Evolutionary conservation across 805 yeast species (phyloP), one percentile per base, ranked within the genome.

Genomic region (Pichia thaimueangensis): DNA sequence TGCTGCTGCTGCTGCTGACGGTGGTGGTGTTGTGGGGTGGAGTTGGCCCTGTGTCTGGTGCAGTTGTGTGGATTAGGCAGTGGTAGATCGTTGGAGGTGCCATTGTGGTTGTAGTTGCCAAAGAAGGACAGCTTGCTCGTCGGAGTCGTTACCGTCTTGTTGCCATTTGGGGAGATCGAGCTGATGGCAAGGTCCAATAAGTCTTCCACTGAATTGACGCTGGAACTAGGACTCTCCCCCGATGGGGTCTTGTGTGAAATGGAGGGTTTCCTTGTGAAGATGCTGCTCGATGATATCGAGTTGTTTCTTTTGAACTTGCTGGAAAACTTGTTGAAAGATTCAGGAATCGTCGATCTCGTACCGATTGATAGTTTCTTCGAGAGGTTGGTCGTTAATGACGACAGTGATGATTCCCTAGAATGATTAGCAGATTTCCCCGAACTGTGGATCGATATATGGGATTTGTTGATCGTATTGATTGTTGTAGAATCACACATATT

Each of bases 251-350:
- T 29, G 16, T 15, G 11, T n/a, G 39, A 28, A 16, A 34, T 25
- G 5, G 45, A 37, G 10, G 37, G 35, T 19, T 42, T 42, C 20
- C 45, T 33, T 34, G 45, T 16, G 15, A 40, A 35, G 21, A 34
- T 21, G 24, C 19, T 32, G 13, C 24, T 32, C 13, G 42, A 32
- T 12, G 42, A 35, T 7, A 25, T 15, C 6, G 41, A 41, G 20
- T 37, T 42, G n/a, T 15, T 35, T 5, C 30, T n/a, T 15, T 32
- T 39, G 20, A 43, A 33, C 28, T 43, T 43, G 17, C 27, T 43
- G 16, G 43, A 34, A 15, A 43, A 15, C 15, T 43, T 43, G 21
- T 24, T 38, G 5, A 43, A 8, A 8, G 42, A 38, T 16, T 43
- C 46, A 6, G 42, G 42, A 7, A 43, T 9, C 11, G 31, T 6